These are phyloP conservation scores for Ophioceras dolichostomum DNA, from an alignment of 2,329 filamentous ascomycete species.

Conservation along the genomic window DNA sequence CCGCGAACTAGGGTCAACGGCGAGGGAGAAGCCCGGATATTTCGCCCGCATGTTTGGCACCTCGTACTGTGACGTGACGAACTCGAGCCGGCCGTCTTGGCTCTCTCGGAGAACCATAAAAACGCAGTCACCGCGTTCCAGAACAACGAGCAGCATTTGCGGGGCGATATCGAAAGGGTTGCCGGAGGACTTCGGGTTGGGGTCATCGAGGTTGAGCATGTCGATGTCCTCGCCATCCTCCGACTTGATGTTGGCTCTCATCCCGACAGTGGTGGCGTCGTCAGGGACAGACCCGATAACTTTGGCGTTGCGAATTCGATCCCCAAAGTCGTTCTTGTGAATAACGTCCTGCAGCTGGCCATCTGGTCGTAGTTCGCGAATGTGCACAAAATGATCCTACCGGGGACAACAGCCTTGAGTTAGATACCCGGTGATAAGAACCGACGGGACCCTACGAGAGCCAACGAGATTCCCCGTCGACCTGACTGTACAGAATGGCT, in stretches of 20 bases:
- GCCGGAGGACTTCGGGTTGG: slow-evolving; percentile 6
- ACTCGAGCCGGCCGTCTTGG: slow-evolving; percentile 35
- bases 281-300: slow-evolving; percentile 52
- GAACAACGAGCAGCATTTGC: slow-evolving; percentile 67
- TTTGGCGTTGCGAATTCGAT: slow-evolving; percentile 65
- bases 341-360: slow-evolving; percentile 64
- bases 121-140: slow-evolving; percentile 60
- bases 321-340: slow-evolving; percentile 68
- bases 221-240: slow-evolving; percentile 25
- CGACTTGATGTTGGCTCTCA: slow-evolving; percentile 19
- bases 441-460: no score
- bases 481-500: no score
- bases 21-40: slow-evolving; percentile 53
- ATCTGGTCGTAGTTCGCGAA: slow-evolving; percentile 60
- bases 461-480: no score
- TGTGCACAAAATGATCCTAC: slow-evolving; percentile 66
- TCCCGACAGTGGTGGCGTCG: slow-evolving; percentile 21
- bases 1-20: slow-evolving; percentile 64
- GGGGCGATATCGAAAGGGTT: slow-evolving; percentile 41
- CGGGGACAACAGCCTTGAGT: slow-evolving; percentile 4
- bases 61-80: slow-evolving; percentile 46
- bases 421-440: no score
- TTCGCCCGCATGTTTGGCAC: slow-evolving; percentile 44
- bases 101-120: slow-evolving; percentile 58
- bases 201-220: slow-evolving; percentile 17